Base-by-base conservation (phyloP, 2,329 filamentous ascomycete genomes). In the Penicillium sp. region DNA sequence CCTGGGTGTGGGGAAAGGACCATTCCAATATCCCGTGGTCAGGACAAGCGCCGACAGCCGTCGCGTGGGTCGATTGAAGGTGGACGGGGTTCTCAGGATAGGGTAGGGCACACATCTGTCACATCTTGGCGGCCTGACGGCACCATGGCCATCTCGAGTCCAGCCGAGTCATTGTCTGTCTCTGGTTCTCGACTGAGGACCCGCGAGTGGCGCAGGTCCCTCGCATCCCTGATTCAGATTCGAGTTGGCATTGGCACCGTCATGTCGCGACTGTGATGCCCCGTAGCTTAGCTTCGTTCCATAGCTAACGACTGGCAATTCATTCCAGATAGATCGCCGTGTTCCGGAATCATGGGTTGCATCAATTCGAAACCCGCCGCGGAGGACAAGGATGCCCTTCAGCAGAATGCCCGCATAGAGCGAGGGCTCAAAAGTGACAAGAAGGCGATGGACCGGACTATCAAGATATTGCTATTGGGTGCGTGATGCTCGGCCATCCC, bases 381-480 rank as follows among this genome's bases (percentile, higher is more conserved):
- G 49, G 63, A 60, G 48, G 73, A 75, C 46, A 74, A 69, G 61
- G 69, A 74, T 23, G 72, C 72, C 13, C 37, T 64, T 18, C 69
- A 69, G 52, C 67, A 68, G 27, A 77, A 72, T 66, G 70, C 71
- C 61, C 89, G 93, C 69, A 90, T 98, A 61, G 93, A 98, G 68
- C 88, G 87, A 73, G 76, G 82, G 63, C 82, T 98, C 62, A 86
- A 88, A 54, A 81, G 84, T 62, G 93, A 97, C 75, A 89, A 92
- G 76, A 95, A 93, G 80, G 81, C 80, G 59, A 79, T 93, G 78
- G 77, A 86, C 49, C 87, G 86, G 66, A 91, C 95, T 67, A 89
- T 97, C 65, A 98, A 97, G 79, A 84, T 98, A 57, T 76, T 98
- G 60, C 78, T 98, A 60, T 80, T 98, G 57, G 92, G 92, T 96